These are phyloP conservation scores for Zygoascus flipseniorum DNA, from an alignment of 805 yeast species.

Conservation along the genomic window DNA sequence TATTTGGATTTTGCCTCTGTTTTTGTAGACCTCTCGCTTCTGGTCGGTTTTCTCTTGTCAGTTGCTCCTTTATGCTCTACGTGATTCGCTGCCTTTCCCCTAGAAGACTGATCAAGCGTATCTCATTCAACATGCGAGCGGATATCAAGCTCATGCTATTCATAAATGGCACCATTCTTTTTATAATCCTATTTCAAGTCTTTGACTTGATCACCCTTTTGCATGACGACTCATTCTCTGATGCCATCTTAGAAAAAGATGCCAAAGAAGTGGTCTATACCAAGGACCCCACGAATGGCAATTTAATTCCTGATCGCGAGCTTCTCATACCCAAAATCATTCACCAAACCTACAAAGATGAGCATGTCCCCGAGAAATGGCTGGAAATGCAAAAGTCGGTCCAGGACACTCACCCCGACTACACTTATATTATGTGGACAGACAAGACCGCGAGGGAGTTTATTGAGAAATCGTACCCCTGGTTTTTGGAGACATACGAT, in stretches of 20 bases:
- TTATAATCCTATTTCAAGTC: slow-evolving; percentile 49
- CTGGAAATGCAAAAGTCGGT: slow-evolving; percentile 67
- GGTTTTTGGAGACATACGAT: slow-evolving; percentile 79
- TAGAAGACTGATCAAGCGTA: background rate
- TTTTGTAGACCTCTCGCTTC: too few relatives aligned
- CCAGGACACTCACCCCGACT: slow-evolving; percentile 75
- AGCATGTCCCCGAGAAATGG: slow-evolving; percentile 76
- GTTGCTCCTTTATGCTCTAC: too few relatives aligned
- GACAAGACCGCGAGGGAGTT: slow-evolving; percentile 75
- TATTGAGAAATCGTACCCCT: slow-evolving; percentile 69
- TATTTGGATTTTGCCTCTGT: too few relatives aligned
- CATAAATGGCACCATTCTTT: slow-evolving; percentile 17
- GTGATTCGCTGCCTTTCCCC: background rate
- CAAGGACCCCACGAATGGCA: slow-evolving; percentile 16
- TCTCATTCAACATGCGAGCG: slow-evolving; percentile 11
- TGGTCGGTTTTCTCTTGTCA: too few relatives aligned
- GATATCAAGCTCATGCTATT: slow-evolving; percentile 16
- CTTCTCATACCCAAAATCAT: slow-evolving; percentile 78
- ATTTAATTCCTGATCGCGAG: slow-evolving; percentile 4
- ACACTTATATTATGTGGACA: slow-evolving; percentile 79
- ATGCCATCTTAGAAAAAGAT: slow-evolving; percentile 56
- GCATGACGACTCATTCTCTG: slow-evolving; percentile 61
- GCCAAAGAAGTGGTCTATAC: slow-evolving; percentile 44
- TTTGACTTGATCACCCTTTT: slow-evolving; percentile 66
- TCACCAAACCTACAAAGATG: slow-evolving; percentile 85